phyloP scores from a whole-genome alignment of 805 yeast species.

The Brettanomyces sp. region DNA sequence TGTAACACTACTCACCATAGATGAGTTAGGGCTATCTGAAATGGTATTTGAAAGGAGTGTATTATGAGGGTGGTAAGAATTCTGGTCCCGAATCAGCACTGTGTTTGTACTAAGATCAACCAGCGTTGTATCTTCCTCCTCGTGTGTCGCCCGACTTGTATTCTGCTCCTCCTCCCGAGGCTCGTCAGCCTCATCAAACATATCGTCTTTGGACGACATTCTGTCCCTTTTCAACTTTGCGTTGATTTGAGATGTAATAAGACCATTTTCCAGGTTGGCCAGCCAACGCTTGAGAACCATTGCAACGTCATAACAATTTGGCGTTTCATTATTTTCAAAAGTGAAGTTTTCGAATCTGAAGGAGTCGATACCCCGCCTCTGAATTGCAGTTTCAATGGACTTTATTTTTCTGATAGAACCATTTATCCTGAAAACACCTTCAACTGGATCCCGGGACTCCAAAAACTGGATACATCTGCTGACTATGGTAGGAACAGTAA shows the following conservation, averaged over 20 bases:
- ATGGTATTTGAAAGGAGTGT: neutral
- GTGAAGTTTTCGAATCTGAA: conserved; percentile 11
- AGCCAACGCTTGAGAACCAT: conserved; percentile 29
- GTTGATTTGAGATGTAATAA: conserved; percentile 19
- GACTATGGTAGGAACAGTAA: conserved; percentile 22
- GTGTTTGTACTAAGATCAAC: neutral
- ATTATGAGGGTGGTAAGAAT: no score
- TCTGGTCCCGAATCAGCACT: neutral
- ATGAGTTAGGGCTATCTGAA: neutral
- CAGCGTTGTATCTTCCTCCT: neutral
- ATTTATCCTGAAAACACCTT: conserved; percentile 30
- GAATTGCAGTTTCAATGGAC: conserved; percentile 18
- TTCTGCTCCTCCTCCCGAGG: neutral
- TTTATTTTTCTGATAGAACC: conserved; percentile 26
- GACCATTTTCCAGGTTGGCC: conserved; percentile 20
- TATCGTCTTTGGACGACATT: conserved; percentile 1
- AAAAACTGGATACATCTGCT: conserved; percentile 25
- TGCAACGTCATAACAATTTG: conserved; percentile 26
- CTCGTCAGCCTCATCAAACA: neutral
- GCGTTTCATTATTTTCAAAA: conserved; percentile 8
- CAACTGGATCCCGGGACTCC: conserved; percentile 14
- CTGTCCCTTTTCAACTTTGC: conserved; percentile 12
- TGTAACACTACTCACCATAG: neutral
- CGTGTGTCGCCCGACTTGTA: neutral
- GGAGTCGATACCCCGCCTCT: conserved; percentile 12